A percentile compares a stretch with the other conserved stretches of the same genome.
Conservation (phyloP, 805 yeast genomes). For the Wickerhamiella sorbophila region DNA sequence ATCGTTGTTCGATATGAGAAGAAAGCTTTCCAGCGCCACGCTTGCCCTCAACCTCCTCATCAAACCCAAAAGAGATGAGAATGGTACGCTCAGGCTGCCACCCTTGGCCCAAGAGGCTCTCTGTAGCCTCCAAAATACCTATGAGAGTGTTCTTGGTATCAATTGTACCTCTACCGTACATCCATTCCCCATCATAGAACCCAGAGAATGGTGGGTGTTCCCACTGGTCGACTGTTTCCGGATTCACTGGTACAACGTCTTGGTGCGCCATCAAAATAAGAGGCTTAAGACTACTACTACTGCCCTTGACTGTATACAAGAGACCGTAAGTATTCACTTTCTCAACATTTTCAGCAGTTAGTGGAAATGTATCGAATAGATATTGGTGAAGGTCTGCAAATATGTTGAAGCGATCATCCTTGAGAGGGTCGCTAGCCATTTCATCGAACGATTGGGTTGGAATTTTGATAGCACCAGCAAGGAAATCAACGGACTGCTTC, state of each 20-base stretch:
- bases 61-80: conserved; percentile 57
- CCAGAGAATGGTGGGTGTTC: conserved; percentile 52
- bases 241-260: conserved; percentile 68
- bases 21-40: conserved; percentile 47
- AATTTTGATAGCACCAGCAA: conserved; percentile 41
- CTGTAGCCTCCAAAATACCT: conserved; percentile 54
- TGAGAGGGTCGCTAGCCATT: conserved; percentile 31
- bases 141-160: conserved; percentile 64
- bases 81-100: conserved; percentile 50
- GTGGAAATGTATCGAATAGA: conserved; percentile 41
- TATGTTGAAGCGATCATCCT: conserved; percentile 36
- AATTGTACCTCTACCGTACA: conserved; percentile 67
- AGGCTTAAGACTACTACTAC: conserved; percentile 40
- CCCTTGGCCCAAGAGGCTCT: conserved; percentile 36
- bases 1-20: conserved; percentile 33
- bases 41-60: conserved; percentile 59
- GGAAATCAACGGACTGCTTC: conserved; percentile 8
- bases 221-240: conserved; percentile 44
- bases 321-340: conserved; percentile 50
- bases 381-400: conserved; percentile 39
- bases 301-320: conserved; percentile 49
- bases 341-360: conserved; percentile 33
- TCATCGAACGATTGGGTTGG: conserved; percentile 53
- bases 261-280: conserved; percentile 59
- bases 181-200: conserved; percentile 44